Base-by-base conservation (phyloP, 768 basidiomycete genomes). In the Sporobolomyces phaffii region DNA sequence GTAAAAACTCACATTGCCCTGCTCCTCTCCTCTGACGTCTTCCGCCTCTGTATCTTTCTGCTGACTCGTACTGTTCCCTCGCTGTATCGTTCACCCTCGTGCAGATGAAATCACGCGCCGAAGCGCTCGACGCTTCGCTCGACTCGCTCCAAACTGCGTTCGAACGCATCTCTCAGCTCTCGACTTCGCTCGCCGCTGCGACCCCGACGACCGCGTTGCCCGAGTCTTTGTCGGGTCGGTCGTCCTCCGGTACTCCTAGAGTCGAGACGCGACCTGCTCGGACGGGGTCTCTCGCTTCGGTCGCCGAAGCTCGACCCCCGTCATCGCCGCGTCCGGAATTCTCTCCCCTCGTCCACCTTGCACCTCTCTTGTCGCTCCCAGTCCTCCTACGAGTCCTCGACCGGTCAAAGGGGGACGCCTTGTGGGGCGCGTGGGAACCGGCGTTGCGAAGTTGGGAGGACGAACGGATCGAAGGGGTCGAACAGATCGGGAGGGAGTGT, bases 101-200 rank as follows among this genome's bases (percentile, higher is more conserved):
- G 18, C 70, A 91, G 91, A 91, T 94, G 86, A 93, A 91, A 77
- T 82, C 83, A 9, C 84, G 89, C 17, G 90, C 91, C 2, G 91
- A 93, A 76, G 85, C 86, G 57, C 83, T 92, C 17, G 91, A 94
- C 74, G 81, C 83, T 6, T 89, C 92, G 75, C 82, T 94, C 17
- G 91, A 94, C 73, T 81, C 86, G 26, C 83, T 94, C 49, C 64
- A 70, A 33, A 41, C 72, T 17, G 72, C 72, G 13, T 73, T 75
- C 41, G 53, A 68, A 43, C 40, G 53, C 51, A 69, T 71, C 61
- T 60, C 70, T 18, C 73, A 75, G 50, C 64, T 74, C 33, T 72
- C 72, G 38, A 44, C 65, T 24, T 68, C 70, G 17, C 70, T 73
- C 57, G 29, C n/a, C n/a, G n/a, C n/a, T n/a, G n/a, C n/a, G n/a